Evolutionary conservation across 2,329 filamentous ascomycete genomes (phyloP).

Genomic region (Trichoderma harzianum): DNA sequence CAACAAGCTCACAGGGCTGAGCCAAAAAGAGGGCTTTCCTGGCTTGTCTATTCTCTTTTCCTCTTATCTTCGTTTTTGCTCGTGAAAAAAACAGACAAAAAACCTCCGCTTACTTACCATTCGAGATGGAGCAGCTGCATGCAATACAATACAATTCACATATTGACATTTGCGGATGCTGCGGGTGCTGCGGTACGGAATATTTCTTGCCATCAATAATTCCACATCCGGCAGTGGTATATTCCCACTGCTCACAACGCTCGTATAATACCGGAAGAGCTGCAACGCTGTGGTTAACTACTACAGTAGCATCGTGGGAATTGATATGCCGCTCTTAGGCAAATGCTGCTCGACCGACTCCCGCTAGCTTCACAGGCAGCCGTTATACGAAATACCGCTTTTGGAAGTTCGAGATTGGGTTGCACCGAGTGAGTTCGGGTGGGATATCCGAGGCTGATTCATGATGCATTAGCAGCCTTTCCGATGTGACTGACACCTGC

Average conservation of each 20-base stretch:
- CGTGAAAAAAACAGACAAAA: background rate
- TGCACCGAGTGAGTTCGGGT: background rate
- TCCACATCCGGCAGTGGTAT: background rate
- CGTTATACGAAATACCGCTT: slow-evolving; percentile 5
- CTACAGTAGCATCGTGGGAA: background rate
- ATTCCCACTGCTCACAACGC: background rate
- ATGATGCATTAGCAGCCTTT: background rate
- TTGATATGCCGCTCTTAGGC: background rate
- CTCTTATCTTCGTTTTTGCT: background rate
- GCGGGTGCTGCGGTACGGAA: background rate
- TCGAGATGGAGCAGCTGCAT: background rate
- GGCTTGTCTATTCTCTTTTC: background rate
- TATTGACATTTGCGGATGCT: background rate
- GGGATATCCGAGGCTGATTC: background rate
- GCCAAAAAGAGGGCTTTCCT: background rate
- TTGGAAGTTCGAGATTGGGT: background rate
- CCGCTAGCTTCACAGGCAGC: background rate
- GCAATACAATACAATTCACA: background rate
- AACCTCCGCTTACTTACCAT: background rate
- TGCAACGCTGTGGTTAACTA: background rate
- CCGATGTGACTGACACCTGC: background rate
- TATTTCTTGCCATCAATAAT: background rate
- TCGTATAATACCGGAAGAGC: background rate
- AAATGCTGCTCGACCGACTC: background rate
- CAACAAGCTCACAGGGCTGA: background rate